Base-by-base conservation (phyloP, 306 rosid species). In the Ochetophila trinervis region DNA sequence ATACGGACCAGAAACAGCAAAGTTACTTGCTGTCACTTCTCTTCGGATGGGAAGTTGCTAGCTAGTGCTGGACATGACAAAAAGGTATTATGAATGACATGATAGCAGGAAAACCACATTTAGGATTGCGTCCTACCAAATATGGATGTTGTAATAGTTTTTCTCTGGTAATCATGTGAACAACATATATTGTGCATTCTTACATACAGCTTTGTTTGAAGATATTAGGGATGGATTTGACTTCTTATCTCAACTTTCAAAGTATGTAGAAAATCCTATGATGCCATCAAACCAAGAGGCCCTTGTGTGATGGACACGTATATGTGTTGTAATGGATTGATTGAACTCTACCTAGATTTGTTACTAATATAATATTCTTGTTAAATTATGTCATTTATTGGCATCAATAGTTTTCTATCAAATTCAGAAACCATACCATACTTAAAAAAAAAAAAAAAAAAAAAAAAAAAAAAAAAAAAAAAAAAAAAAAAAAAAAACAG, bases 51-150 rank as follows among this genome's bases (percentile, higher is more conserved):
- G 68, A 92, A 92, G 75, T 51, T 89, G 66, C 84, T 92, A 73
- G 98, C 98, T 58, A 89, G 96, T 68, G 98, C 95, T 62, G 98
- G 98, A 61, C 95, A 92, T 79, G 98, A 92, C 86, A 89, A 85
- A 81, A 89, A 90, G 96, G 98, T 92, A 84, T 65, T 12, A 22
- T 30, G 54, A 21, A 8, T 50, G 21, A 16, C 17, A 19, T n/a
- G 5, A 15, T 15, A 17, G 20, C 12, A 49, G 53, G 1, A 49
- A 49, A 14, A 9, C 19, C 54, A 4, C 21, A 18, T 19, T 50
- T 50, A 50, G 16, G 54, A 50, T 4, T 50, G 8, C 19, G 45
- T 1, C 45, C 45, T 40, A 10, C 45, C 45, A 40, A 40, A 40
- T 1, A 40, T 40, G 45, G 45, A 40, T 40, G 45, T 40, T 40